Evolutionary conservation across 2,329 filamentous ascomycete species (phyloP), one percentile per base, ranked within the genome.

Genomic region (Fusarium longipes): DNA sequence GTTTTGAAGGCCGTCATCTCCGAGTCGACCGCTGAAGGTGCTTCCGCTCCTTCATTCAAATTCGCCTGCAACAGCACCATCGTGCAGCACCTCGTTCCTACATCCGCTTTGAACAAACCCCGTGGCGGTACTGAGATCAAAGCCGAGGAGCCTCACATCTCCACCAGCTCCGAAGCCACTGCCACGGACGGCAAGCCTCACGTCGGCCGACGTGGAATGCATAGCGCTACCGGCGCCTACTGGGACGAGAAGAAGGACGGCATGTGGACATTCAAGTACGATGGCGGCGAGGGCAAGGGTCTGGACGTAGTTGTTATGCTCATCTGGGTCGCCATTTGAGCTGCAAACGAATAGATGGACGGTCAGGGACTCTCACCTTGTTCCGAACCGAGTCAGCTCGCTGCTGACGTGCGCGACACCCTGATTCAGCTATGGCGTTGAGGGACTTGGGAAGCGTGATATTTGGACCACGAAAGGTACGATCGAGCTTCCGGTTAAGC

Each of bases 1-100:
- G 91, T 95, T 77, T 89, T 96, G 68, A 89, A 91, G 76, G 85
- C 89, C 51, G 85, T 95, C 69, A 93, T 95, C 79, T 89, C 90
- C 70, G 91, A 94, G 77, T 89, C 90, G 49, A 88, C 86, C 18
- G 84, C 87, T 18, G 77, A 84, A 45, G 81, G 84, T 64, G 82
- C 83, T 63, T 80, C 83, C 27, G 82, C 87, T 25, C 90, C 92
- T 7, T 80, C 83, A 17, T 97, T 90, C 87, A 98, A 98, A 81
- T 98, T 95, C 82, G 93, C 93, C 72, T 93, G 97, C 82, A 98
- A 97, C 86, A 96, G 93, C 84, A 98, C 95, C 70, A 97, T 98
- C 77, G 96, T 98, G 72, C 95, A 99, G 83, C 95, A 98, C 82
- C 84, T 95, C 32, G 87, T 91, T 20, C 87, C 90, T 54, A 90